phyloP scores from a whole-genome alignment of 345 rosid genomes.

The Reutealis trisperma region DNA sequence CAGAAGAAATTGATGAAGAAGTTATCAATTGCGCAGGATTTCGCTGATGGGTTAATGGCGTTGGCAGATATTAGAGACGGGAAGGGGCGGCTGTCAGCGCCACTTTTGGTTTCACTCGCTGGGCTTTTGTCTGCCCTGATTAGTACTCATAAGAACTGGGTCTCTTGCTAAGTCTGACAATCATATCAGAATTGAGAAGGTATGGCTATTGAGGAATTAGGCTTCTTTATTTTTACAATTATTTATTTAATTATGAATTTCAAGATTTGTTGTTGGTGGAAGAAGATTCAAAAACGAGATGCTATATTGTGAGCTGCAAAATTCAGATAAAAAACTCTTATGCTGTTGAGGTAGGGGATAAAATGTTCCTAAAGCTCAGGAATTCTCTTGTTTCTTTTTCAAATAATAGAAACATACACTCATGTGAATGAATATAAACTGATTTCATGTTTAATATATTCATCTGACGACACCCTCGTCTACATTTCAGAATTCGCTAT shows the following conservation, averaged over 20 bases:
- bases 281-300: not conserved
- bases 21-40: conserved; percentile 75
- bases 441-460: not conserved
- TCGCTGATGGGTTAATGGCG: conserved; percentile 85
- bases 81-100: conserved; percentile 57
- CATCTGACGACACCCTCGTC: not conserved
- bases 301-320: not conserved
- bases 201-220: conserved; percentile 7
- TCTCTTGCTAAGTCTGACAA: conserved; percentile 54
- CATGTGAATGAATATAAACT: not conserved
- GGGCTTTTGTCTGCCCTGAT: conserved; percentile 84
- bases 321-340: not conserved
- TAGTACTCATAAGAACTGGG: conserved; percentile 91
- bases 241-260: not conserved
- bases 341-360: not conserved
- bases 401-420: not conserved
- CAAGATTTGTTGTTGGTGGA: not conserved
- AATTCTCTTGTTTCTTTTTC: not conserved
- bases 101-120: conserved; percentile 58
- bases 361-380: not conserved
- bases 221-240: not conserved
- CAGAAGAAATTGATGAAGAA: conserved; percentile 74
- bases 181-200: conserved; percentile 11
- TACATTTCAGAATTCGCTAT: not conserved
- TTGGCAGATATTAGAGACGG: conserved; percentile 74